Evolutionary conservation across 2,329 filamentous ascomycete species (phyloP).

Genomic region (Cercospora beticola): DNA sequence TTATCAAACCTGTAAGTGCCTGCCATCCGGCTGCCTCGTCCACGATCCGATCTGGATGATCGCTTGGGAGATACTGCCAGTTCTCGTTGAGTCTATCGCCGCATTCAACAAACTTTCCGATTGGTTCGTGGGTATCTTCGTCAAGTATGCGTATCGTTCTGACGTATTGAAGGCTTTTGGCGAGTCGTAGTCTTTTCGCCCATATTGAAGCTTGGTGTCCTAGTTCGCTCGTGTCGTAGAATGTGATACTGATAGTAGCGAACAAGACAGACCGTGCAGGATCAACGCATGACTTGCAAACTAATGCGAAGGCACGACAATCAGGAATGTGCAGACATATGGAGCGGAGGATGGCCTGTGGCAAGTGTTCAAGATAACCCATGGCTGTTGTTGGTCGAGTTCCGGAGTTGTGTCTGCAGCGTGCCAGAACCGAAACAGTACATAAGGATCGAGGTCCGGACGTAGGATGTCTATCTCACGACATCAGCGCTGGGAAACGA

Average conservation of each 20-base stretch:
- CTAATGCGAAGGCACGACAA: not conserved
- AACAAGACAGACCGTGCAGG: not conserved
- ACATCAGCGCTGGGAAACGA: not conserved
- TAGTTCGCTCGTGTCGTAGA: not conserved
- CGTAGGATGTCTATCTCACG: not conserved
- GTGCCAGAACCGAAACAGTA: not conserved
- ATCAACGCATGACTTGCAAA: not conserved
- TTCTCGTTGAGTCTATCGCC: not conserved
- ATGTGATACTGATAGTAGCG: not conserved
- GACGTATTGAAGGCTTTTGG: not conserved
- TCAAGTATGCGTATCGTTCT: not conserved
- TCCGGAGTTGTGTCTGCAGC: not conserved
- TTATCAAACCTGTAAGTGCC: not conserved
- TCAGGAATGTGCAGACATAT: not conserved
- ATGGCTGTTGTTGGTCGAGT: not conserved
- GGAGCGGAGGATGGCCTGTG: not conserved
- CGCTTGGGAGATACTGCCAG: not conserved
- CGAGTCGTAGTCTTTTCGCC: not conserved
- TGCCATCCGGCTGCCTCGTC: not conserved
- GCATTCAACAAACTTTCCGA: not conserved
- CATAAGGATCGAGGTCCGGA: not conserved
- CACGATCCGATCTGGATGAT: not conserved
- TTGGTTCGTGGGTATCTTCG: not conserved
- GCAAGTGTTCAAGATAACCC: not conserved
- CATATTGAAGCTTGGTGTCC: not conserved